These are phyloP conservation scores for Bretschneidera sinensis DNA, from an alignment of 345 rosid species.

Conservation along the genomic window DNA sequence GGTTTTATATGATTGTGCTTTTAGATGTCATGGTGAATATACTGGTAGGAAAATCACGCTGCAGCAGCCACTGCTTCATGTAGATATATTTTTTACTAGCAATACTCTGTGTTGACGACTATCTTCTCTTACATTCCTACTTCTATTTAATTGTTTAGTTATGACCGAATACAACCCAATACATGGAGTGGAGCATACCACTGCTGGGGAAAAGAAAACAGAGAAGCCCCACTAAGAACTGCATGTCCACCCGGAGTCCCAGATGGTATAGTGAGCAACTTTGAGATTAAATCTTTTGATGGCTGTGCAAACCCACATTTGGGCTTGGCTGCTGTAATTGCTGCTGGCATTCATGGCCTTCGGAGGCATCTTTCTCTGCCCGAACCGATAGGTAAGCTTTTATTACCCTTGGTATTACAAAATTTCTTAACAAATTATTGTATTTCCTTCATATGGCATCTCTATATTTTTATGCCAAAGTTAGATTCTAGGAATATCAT, in stretches of 20 bases:
- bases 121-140: background rate
- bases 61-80: background rate
- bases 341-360: constrained; percentile 94
- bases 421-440: background rate
- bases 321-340: constrained; percentile 66
- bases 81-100: background rate
- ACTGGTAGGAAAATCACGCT: background rate
- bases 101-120: background rate
- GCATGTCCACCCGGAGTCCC: constrained; percentile 86
- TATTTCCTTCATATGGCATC: background rate
- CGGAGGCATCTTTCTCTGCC: constrained; percentile 64
- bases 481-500: background rate
- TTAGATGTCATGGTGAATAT: background rate
- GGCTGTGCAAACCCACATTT: constrained; percentile 89
- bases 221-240: constrained; percentile 79
- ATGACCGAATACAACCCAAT: constrained; percentile 90
- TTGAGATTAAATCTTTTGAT: constrained; percentile 87
- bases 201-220: constrained; percentile 99
- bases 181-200: constrained; percentile 95
- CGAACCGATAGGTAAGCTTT: constrained; percentile 62
- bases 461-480: background rate
- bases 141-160: constrained; percentile 34
- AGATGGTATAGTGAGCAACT: constrained; percentile 81
- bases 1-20: too few relatives aligned
- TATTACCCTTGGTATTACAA: background rate